phyloP scores from a whole-genome alignment of 768 basidiomycete genomes.

The Kwoniella dendrophila region DNA sequence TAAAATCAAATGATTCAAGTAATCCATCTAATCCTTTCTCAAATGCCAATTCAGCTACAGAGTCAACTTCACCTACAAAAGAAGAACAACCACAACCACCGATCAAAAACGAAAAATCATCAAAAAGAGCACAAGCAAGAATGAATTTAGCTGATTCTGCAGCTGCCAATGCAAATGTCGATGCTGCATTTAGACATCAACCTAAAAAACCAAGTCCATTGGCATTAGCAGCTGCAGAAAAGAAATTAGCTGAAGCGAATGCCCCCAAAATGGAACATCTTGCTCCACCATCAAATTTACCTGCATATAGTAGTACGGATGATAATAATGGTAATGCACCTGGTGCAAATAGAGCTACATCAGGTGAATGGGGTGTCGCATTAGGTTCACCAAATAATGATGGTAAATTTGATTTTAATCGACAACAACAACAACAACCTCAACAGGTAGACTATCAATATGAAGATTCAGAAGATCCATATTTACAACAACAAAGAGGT shows the following conservation, averaged over 20 bases:
- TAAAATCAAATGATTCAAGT: conserved; percentile 2
- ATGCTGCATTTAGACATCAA: conserved; percentile 35
- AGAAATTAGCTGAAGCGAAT: conserved; percentile 16
- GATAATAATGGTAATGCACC: background rate
- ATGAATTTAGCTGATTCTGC: conserved; percentile 43
- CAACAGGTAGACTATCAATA: conserved; percentile 5
- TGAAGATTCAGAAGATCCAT: conserved; percentile 32
- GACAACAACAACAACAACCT: conserved; percentile 13
- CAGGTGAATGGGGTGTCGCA: conserved; percentile 50
- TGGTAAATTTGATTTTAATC: conserved; percentile 10
- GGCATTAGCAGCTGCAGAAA: conserved; percentile 24
- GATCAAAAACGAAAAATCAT: conserved; percentile 12
- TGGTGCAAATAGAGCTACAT: conserved; percentile 9
- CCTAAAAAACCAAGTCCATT: conserved; percentile 48
- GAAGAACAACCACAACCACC: conserved; percentile 7
- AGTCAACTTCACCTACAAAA: background rate
- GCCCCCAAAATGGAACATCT: conserved; percentile 18
- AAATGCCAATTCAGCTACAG: background rate
- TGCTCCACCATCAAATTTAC: conserved; percentile 14
- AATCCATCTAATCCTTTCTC: conserved; percentile 19
- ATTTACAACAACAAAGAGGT: conserved; percentile 12
- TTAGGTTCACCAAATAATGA: conserved; percentile 36
- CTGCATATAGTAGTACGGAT: background rate
- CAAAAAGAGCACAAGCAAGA: conserved; percentile 28
- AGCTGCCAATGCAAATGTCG: conserved; percentile 34